Conservation (phyloP, 768 basidiomycete species). For the Amanita thiersii region DNA sequence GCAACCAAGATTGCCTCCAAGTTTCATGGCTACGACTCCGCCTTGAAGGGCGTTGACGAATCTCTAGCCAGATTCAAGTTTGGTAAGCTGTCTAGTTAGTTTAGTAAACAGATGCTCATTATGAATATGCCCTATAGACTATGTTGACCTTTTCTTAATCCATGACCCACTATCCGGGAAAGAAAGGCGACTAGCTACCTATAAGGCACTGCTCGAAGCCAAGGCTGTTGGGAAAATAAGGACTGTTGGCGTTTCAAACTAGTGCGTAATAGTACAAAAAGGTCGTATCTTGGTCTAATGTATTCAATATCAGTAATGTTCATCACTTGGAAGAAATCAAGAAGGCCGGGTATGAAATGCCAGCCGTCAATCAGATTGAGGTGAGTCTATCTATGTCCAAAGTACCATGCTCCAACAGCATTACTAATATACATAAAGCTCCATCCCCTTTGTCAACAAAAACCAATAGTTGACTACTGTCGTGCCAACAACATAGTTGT, state of each 20-base stretch:
- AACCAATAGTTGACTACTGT: conserved; percentile 72
- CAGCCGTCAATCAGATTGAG: conserved; percentile 80
- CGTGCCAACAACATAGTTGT: conserved; percentile 48
- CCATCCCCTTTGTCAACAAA: conserved; percentile 79
- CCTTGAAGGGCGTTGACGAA: conserved; percentile 47
- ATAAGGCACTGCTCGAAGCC: conserved; percentile 60
- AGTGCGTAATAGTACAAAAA: too few species aligned
- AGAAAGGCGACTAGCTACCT: conserved; percentile 59
- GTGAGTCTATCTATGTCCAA: conserved; percentile 21
- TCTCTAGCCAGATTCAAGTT: conserved; percentile 54
- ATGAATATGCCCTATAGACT: conserved; percentile 17
- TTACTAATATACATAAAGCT: conserved; percentile 32
- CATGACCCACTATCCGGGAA: conserved; percentile 65
- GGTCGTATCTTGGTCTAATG: neutral
- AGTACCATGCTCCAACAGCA: neutral
- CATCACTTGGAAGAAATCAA: conserved; percentile 72
- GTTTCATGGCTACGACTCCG: conserved; percentile 55
- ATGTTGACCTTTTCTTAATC: conserved; percentile 66
- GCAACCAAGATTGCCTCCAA: conserved; percentile 59
- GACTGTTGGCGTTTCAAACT: conserved; percentile 80
- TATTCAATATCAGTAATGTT: conserved; percentile 35
- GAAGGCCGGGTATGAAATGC: conserved; percentile 50
- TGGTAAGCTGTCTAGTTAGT: conserved; percentile 29
- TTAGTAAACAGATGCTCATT: neutral
- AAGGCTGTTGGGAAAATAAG: conserved; percentile 57